Conservation (phyloP, 2,329 filamentous ascomycete species). For the Diaporthe destruens region DNA sequence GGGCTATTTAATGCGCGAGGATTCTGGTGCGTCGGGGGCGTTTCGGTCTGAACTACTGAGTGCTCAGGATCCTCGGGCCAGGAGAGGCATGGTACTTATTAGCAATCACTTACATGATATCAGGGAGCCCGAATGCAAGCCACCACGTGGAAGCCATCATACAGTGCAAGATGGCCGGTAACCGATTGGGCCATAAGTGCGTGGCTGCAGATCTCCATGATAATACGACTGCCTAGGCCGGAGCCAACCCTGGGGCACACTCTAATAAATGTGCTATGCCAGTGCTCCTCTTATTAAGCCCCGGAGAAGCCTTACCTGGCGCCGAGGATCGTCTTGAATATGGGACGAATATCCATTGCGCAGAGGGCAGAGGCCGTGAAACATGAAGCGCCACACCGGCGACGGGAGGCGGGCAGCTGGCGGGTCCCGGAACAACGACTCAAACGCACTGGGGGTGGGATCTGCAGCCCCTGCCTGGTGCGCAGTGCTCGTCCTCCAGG, state of each 20-base stretch:
- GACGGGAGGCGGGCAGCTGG: not conserved
- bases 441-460: not conserved
- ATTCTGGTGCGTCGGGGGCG: not conserved
- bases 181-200: not conserved
- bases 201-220: not conserved
- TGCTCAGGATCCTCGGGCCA: not conserved
- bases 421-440: not conserved
- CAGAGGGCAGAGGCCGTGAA: not conserved
- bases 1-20: not conserved
- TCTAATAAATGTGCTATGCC: not conserved
- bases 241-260: too few relatives aligned
- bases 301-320: slow-evolving; percentile 22
- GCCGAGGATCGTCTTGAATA: slow-evolving; percentile 13
- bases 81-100: not conserved
- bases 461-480: not conserved
- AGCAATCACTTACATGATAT: not conserved
- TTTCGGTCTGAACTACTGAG: slow-evolving; percentile 22
- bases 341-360: slow-evolving; percentile 4
- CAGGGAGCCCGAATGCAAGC: not conserved
- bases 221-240: not conserved
- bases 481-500: slow-evolving; percentile 1
- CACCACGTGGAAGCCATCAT: not conserved
- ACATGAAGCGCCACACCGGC: slow-evolving; percentile 19
- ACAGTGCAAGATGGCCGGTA: not conserved
- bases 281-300: slow-evolving; percentile 26